These are phyloP conservation scores for Trichoderma parareesei DNA, from an alignment of 495 filamentous ascomycete species.

Conservation along the genomic window DNA sequence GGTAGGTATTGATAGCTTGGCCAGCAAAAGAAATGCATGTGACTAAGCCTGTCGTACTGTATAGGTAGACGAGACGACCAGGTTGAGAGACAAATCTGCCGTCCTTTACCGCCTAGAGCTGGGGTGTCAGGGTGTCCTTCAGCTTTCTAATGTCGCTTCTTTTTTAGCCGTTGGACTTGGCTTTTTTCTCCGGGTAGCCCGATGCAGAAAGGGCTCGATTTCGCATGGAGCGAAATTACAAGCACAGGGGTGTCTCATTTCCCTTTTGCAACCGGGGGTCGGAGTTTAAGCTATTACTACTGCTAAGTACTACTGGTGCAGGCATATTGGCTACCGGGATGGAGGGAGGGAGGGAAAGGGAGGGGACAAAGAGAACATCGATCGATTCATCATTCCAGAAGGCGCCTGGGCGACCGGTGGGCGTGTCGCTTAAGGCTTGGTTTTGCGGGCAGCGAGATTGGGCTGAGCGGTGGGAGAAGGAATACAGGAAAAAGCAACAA, in stretches of 20 bases:
- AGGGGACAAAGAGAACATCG: too few species aligned
- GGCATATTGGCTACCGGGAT: too few species aligned
- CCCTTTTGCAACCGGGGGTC: background rate
- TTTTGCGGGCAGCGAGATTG: background rate
- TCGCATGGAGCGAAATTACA: background rate
- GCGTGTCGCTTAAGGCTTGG: background rate
- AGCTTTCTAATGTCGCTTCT: too few species aligned
- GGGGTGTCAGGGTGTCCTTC: background rate
- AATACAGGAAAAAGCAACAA: background rate
- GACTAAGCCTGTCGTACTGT: background rate
- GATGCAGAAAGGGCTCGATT: constrained; percentile 7
- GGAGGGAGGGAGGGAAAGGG: too few species aligned
- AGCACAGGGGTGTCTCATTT: background rate
- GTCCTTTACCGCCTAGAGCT: background rate
- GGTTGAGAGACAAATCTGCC: background rate
- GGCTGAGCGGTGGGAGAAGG: background rate
- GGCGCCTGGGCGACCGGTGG: background rate
- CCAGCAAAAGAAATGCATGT: background rate
- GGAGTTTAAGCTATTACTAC: too few species aligned
- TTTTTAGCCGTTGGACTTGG: constrained; percentile 1
- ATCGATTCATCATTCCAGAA: background rate
- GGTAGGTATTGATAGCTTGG: background rate
- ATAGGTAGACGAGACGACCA: background rate
- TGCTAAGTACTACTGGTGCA: too few species aligned
- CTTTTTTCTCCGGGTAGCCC: background rate